Evolutionary conservation across 2,329 filamentous ascomycete genomes (phyloP).

Genomic region (Emericellopsis cladophorae): DNA sequence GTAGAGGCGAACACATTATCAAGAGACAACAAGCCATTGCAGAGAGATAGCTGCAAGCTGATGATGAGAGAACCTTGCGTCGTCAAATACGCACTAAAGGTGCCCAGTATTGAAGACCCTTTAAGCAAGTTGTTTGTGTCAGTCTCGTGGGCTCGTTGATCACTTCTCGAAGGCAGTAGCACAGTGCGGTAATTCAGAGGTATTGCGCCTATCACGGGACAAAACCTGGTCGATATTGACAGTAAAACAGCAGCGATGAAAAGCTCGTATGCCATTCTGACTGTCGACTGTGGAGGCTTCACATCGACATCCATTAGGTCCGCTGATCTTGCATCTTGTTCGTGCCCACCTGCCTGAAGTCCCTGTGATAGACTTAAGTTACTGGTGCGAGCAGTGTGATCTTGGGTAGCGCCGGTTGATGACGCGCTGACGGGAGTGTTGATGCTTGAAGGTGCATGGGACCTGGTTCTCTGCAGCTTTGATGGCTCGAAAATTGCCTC

Average conservation of each 20-base stretch:
- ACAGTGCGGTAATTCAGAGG: slow-evolving; percentile 41
- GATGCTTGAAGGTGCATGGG: slow-evolving; percentile 12
- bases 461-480: slow-evolving; percentile 31
- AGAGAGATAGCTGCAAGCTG: slow-evolving; percentile 31
- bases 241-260: slow-evolving; percentile 40
- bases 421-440: slow-evolving; percentile 31
- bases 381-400: slow-evolving; percentile 10
- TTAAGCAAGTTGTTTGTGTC: slow-evolving; percentile 9
- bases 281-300: slow-evolving; percentile 3
- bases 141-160: slow-evolving; percentile 14
- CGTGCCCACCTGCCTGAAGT: too few species aligned
- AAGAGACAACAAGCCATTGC: slow-evolving; percentile 32
- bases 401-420: slow-evolving; percentile 25
- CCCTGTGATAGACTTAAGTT: too few species aligned
- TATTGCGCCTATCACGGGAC: slow-evolving; percentile 31
- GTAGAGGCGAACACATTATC: slow-evolving; percentile 28
- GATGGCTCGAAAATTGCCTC: slow-evolving; percentile 38
- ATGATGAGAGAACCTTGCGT: slow-evolving; percentile 41
- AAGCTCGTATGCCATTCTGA: slow-evolving; percentile 34
- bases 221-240: slow-evolving; percentile 36
- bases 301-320: too few species aligned
- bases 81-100: slow-evolving; percentile 40
- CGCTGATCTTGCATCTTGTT: too few species aligned
- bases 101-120: slow-evolving; percentile 26
- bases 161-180: slow-evolving; percentile 25